Conservation (phyloP, 2,329 filamentous ascomycete genomes). For the Xylaria sp. region DNA sequence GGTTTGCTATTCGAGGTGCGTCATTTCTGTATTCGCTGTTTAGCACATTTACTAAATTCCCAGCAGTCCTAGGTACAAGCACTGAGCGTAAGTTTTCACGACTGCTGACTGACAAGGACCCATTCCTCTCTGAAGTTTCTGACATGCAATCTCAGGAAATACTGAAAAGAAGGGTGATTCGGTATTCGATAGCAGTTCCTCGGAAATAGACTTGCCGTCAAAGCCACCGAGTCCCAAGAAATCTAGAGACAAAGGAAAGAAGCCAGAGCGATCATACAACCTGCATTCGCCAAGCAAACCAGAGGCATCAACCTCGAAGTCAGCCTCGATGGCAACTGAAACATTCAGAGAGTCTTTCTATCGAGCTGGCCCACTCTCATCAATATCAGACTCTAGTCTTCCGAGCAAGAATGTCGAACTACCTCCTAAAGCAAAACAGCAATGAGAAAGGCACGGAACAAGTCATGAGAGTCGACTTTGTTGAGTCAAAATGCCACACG, state of each 20-base stretch:
- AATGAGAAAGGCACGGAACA: background rate
- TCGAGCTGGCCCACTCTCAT: constrained; percentile 1
- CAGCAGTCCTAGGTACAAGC: constrained; percentile 14
- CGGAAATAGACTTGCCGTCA: background rate
- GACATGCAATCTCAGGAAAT: constrained; percentile 12
- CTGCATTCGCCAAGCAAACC: background rate
- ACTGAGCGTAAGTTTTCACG: constrained; percentile 23
- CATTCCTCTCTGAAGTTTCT: background rate
- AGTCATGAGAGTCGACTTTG: background rate
- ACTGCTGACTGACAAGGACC: background rate
- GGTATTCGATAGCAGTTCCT: background rate
- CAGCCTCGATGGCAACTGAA: constrained; percentile 8
- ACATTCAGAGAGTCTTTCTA: constrained; percentile 21
- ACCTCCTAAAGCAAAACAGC: background rate
- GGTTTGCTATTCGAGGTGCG: constrained; percentile 26
- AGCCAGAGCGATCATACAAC: constrained; percentile 12
- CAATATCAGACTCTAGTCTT: background rate
- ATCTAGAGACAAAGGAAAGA: constrained; percentile 22
- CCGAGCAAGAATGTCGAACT: background rate
- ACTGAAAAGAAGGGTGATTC: background rate
- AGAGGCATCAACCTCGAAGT: background rate
- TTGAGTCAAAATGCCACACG: background rate
- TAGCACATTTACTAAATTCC: background rate
- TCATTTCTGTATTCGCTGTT: background rate
- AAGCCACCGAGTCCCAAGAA: background rate